These are phyloP conservation scores for Jatropha podagrica DNA, from an alignment of 441 rosid species.

Conservation along the genomic window DNA sequence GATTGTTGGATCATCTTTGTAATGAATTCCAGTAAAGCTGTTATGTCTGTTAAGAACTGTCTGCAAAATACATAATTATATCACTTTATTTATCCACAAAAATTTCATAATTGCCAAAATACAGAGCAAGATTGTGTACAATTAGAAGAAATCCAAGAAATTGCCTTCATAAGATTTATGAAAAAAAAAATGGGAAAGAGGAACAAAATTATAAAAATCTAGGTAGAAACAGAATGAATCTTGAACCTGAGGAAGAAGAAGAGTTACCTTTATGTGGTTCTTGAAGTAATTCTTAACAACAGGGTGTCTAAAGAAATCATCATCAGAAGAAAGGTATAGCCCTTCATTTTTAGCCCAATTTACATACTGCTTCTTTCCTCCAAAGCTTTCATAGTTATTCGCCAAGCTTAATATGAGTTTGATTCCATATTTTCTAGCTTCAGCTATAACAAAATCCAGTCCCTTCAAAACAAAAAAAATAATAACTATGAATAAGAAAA, in stretches of 20 bases:
- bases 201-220: too few species aligned
- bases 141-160: not conserved
- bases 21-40: conserved; percentile 52
- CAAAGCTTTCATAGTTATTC: conserved; percentile 69
- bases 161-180: not conserved
- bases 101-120: not conserved
- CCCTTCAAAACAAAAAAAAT: conserved; percentile 35
- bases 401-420: conserved; percentile 60
- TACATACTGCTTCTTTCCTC: conserved; percentile 75
- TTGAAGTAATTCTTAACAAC: conserved; percentile 57
- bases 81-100: not conserved
- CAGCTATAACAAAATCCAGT: conserved; percentile 71
- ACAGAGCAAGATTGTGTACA: not conserved
- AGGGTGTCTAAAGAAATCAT: conserved; percentile 61
- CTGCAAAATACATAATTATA: conserved; percentile 26
- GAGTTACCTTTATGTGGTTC: conserved; percentile 54
- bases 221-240: not conserved
- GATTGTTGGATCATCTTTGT: conserved; percentile 72
- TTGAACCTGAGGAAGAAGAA: not conserved
- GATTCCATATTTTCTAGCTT: conserved; percentile 61
- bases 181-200: not conserved
- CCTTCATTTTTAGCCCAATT: conserved; percentile 67
- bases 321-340: conserved; percentile 51
- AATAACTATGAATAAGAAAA: not conserved
- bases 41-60: conserved; percentile 55